Percentiles rank a stretch among this genome's conserved stretches.
phyloP scores from a whole-genome alignment of 176 grass and related monocot genomes.

The Ensete glaucum region DNA sequence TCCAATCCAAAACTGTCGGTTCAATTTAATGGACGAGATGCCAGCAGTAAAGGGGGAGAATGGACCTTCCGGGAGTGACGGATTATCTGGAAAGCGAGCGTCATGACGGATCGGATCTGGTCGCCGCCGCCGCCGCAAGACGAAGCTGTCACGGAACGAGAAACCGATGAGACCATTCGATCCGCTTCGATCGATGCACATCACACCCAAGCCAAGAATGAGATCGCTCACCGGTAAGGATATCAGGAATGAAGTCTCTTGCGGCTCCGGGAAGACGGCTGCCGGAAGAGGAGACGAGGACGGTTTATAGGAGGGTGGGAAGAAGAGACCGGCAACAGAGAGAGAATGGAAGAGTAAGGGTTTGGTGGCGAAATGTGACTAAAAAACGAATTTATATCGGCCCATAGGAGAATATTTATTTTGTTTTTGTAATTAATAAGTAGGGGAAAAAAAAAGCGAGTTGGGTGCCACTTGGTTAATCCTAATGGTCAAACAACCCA shows the following conservation, averaged over 20 bases:
- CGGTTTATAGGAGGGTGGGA: too few species aligned
- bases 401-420: too few species aligned
- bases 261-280: too few species aligned
- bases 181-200: background rate
- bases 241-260: background rate
- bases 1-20: background rate
- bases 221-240: background rate
- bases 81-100: background rate
- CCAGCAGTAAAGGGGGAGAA: background rate
- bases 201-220: background rate
- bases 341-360: too few species aligned
- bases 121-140: background rate
- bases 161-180: background rate
- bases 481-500: too few species aligned
- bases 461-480: too few species aligned
- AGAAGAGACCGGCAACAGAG: too few species aligned
- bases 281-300: too few species aligned
- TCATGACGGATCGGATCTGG: slow-evolving; percentile 3
- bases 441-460: too few species aligned
- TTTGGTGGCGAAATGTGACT: too few species aligned
- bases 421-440: too few species aligned
- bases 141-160: background rate
- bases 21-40: background rate
- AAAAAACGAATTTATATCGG: too few species aligned
- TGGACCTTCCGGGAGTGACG: slow-evolving; percentile 5